Evolutionary conservation across 441 rosid species (phyloP), one percentile per base, ranked within the genome.

Genomic region (Hura crepitans): DNA sequence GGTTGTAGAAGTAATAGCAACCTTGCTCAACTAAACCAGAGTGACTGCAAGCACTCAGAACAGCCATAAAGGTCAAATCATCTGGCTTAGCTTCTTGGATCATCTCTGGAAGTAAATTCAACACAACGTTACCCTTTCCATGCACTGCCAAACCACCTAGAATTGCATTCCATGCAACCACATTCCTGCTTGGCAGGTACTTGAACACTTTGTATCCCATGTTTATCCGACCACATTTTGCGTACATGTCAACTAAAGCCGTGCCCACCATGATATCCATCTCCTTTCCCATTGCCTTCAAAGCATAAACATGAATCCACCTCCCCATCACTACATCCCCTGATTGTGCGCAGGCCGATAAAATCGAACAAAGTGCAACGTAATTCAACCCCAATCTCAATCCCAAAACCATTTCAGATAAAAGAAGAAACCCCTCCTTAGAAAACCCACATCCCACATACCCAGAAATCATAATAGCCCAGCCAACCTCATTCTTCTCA

Each of bases 11-110:
- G 65, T 71, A 82, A 64, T 60, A 31, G 57, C 75, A 55, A 35
- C 98, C 97, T 77, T 86, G 80, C 64, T 85, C 87, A 61, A 91
- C 85, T 53, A 93, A 74, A 69, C 96, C 91, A 0, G 91, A 75
- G 77, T 91, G 98, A 78, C 94, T 91, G 77, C 96, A 93, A 67
- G 92, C 96, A 59, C 80, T 86, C 62, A 89, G 79, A 51, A 89
- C 76, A 33, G 93, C 90, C 58, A 83, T 82, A 64, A 91, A 85
- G 43, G 97, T 85, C 65, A 89, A 75, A 70, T 87, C 90, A 75
- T 92, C 93, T 0, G 98, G 96, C 66, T 58, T 78, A 68, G 81
- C 87, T 81, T 90, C 96, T 70, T 74, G 73, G 14, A 78, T 74
- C 96, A 92, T 90, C 78, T 71, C 77, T 1, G 79, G 69, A 79